These are phyloP conservation scores for Coniochaeta ligniaria DNA, from an alignment of 2,329 filamentous ascomycete species.

Conservation along the genomic window DNA sequence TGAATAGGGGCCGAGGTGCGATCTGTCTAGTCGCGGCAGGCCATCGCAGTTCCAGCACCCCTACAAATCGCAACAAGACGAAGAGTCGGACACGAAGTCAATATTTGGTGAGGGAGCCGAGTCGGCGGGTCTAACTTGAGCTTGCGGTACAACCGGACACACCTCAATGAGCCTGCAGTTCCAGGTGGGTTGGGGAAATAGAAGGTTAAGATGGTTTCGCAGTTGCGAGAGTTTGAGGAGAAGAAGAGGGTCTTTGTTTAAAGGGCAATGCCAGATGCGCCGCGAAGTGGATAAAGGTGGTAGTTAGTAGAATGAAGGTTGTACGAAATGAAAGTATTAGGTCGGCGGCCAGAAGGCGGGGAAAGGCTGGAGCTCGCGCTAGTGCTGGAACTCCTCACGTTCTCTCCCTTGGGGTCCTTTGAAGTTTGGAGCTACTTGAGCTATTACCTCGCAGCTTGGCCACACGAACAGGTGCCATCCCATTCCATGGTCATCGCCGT, in stretches of 20 bases:
- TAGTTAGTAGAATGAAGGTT: neutral
- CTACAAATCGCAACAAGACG: neutral
- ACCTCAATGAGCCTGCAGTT: neutral
- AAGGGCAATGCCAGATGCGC: neutral
- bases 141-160: neutral
- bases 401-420: neutral
- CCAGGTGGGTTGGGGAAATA: neutral
- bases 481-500: neutral
- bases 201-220: neutral
- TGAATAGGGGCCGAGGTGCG: neutral
- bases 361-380: neutral
- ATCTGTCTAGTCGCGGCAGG: neutral
- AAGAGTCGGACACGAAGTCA: neutral
- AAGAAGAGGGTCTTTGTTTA: neutral
- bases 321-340: neutral
- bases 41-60: neutral
- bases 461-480: neutral
- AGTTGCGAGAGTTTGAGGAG: neutral
- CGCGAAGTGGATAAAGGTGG: conserved; percentile 1
- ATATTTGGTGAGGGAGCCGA: neutral
- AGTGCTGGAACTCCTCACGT: neutral
- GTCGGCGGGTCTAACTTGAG: neutral
- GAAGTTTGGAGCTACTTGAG: neutral
- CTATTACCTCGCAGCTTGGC: neutral
- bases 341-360: neutral